These are phyloP conservation scores for Neospermospora avenae DNA, from an alignment of 2,329 filamentous ascomycete genomes.

Conservation along the genomic window DNA sequence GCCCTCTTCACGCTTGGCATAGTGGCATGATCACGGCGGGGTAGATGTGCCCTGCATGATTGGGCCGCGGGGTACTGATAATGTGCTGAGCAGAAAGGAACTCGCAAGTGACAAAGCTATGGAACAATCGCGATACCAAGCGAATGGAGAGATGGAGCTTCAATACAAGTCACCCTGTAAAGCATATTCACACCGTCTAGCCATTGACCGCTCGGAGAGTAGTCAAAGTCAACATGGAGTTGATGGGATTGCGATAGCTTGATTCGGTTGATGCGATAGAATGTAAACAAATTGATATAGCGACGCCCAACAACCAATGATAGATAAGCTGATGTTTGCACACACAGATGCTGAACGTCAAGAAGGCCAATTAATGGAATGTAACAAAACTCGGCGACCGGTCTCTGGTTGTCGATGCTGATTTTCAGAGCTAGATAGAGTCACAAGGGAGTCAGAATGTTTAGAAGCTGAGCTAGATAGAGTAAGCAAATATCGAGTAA, in stretches of 20 bases:
- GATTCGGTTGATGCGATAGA: not conserved
- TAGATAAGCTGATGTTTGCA: not conserved
- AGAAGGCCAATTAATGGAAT: not conserved
- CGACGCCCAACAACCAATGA: not conserved
- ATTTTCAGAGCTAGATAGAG: not conserved
- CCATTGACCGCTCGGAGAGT: too few species aligned
- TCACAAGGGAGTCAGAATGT: not conserved
- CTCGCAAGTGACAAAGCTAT: not conserved
- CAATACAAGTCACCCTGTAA: not conserved
- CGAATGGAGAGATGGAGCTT: not conserved
- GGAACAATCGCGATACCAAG: not conserved
- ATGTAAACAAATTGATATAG: not conserved
- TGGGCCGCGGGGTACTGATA: not conserved
- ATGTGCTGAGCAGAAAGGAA: not conserved
- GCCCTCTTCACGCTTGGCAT: not conserved
- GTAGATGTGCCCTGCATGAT: not conserved
- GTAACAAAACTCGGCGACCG: not conserved
- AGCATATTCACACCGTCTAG: not conserved
- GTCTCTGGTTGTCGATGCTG: not conserved
- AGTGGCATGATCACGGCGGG: conserved; percentile 2
- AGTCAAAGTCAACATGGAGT: not conserved
- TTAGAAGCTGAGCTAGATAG: not conserved
- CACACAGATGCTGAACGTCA: not conserved
- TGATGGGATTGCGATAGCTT: not conserved
- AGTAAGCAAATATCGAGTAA: not conserved